Evolutionary conservation across 257 asterid genomes (phyloP), one percentile per base, ranked within the genome.

Genomic region (Mitragyna speciosa): DNA sequence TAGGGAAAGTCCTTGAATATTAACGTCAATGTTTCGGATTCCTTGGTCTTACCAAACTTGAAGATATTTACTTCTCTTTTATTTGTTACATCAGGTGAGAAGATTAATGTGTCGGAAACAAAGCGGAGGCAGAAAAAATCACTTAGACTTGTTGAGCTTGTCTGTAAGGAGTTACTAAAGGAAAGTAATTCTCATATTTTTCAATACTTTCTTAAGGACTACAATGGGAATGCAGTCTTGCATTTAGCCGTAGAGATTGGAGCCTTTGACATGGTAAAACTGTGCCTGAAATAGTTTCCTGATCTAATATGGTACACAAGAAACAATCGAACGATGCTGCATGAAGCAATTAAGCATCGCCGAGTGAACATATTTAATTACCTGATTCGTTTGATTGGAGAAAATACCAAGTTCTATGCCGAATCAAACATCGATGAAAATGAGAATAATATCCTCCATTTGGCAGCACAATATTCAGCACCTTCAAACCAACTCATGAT

Each of bases 381-480:
- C 70, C 39, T 75, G 1, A 58, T 41, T 12, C 1, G 12, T 16
- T 39, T 58, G 56, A 75, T 59, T 7, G 78, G 78, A 22, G 20
- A 39, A 66, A 75, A 75, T 10, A 49, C 78, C 7, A 48, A 48
- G 26, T 39, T 41, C 8, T 75, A 58, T 75, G 78, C 78, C 0
- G 41, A 36, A 5, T 2, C 39, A 11, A 2, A 22, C 5, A n/a
- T 56, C 26, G 70, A 61, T 10, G 70, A 36, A 36, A 36, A 36
- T 7, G 28, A 22, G 0, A 77, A 77, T 45, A 82, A 77, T 33
- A 26, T 77, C 28, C 71, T 82, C 39, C 85, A 82, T 63, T 49
- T 82, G 75, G 85, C 82, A n/a, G 85, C 75, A 1, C 31, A 45
- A 28, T 33, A 36, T 36, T 2, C 71, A 70, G 79, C 78, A 1